Evolutionary conservation across 768 basidiomycete species (phyloP), one percentile per base, ranked within the genome.

Genomic region (Mycena vulgaris): DNA sequence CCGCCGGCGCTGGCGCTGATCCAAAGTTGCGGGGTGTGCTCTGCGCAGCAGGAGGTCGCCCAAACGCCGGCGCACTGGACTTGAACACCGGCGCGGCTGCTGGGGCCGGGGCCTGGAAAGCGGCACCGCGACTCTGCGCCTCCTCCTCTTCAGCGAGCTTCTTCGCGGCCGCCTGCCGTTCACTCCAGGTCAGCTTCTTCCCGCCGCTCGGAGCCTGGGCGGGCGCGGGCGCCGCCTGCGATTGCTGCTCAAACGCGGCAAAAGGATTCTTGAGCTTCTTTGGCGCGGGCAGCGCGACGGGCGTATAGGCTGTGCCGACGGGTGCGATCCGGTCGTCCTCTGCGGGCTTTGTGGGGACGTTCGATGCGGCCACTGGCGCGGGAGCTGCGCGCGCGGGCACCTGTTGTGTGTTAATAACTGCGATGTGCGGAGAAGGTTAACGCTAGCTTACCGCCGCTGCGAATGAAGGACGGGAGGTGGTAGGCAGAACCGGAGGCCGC

Each of bases 161-260:
- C 85, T 96, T 97, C 1, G 95, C 93, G n/a, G 92, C 83, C 0
- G 94, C 96, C 77, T 98, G 97, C 25, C 97, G 87, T 79, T 99
- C 94, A 66, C 89, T 93, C 97, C 97, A 99, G 0, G 97, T 97
- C 70, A 97, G 79, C 79, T 95, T 97, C 84, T 94, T 94, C 1
- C 86, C 89, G 25, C 82, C 82, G 63, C 78, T 76, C 14, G 73
- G 70, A 30, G 78, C 70, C 65, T 66, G 71, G 10, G 75, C 72
- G n/a, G 71, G 70, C 5, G 75, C 74, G 0, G 81, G 68, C n/a
- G 81, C n/a, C 21, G 80, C 72, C 28, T 81, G 74, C 55, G 83
- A 70, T 65, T 89, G 87, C 62, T 87, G 86, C 75, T 88, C 87
- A 58, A 88, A 85, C 5, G 88, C 85, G 11, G 90, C 89, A 74